These are phyloP conservation scores for Trametes cingulata DNA, from an alignment of 768 basidiomycete species.

Conservation along the genomic window DNA sequence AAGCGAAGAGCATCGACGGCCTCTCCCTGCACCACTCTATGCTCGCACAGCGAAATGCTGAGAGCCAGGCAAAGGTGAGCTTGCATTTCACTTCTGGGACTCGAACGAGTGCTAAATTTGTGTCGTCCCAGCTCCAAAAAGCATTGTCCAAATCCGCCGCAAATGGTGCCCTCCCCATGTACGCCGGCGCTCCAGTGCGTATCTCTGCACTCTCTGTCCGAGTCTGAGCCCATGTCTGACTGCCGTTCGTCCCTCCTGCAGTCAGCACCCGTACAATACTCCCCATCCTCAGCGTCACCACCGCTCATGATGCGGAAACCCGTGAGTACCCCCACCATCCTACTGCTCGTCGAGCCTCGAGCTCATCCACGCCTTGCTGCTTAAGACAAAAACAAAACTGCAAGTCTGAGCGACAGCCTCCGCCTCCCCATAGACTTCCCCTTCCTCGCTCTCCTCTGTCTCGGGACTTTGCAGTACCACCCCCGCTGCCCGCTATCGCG, in stretches of 20 bases:
- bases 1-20: constrained; percentile 68
- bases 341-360: background rate
- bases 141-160: constrained; percentile 55
- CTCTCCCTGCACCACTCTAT: constrained; percentile 64
- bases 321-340: constrained; percentile 23
- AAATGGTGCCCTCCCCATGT: constrained; percentile 22
- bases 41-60: constrained; percentile 66
- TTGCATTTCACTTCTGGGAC: background rate
- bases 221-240: constrained; percentile 3
- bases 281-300: constrained; percentile 28
- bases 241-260: background rate
- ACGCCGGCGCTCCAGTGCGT: constrained; percentile 24
- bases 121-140: constrained; percentile 54
- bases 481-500: constrained; percentile 15
- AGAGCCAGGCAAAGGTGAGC: constrained; percentile 76
- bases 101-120: constrained; percentile 6
- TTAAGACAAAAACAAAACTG: constrained; percentile 32
- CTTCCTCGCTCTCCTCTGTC: constrained; percentile 3
- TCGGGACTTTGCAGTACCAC: constrained; percentile 30
- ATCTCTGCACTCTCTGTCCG: background rate
- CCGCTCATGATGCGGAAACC: constrained; percentile 38
- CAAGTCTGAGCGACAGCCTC: constrained; percentile 23
- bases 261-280: constrained; percentile 24
- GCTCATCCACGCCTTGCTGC: background rate
- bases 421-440: constrained; percentile 23